Base-by-base conservation (phyloP, 2,329 filamentous ascomycete species). In the Hortaea werneckii region DNA sequence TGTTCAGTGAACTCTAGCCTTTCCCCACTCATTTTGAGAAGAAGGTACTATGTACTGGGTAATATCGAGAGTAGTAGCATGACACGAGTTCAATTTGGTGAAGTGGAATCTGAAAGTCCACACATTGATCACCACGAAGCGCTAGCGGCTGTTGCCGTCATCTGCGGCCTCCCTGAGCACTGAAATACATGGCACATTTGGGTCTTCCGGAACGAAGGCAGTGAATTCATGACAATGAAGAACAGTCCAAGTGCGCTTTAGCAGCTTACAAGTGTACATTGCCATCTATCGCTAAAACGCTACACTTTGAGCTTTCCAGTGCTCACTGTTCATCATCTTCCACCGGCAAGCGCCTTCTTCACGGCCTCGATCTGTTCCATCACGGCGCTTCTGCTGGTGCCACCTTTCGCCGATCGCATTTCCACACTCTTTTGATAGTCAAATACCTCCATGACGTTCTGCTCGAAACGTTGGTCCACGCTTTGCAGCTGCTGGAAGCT, bases 351-450 rank as follows among this genome's bases (percentile, higher is more conserved):
- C 7, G 61, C 61, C 60, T 66, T 58, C 58, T 72, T 73, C 53
- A 73, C 57, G 26, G 69, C 74, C 57, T 75, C 67, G 53, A 85
- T 75, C 68, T 85, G 80, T 67, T 82, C 74, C 52, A 77, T 57
- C 5, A 85, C 82, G 26, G 77, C 75, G 9, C 75, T 75, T 67
- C 77, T 80, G 69, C 85, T 88, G 26, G 85, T 92, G 28, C 87
- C 86, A 26, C 87, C 88, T 54, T 80, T 80, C 2, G 85, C 82
- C 37, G 79, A 77, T 59, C 83, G 79, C 71, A 83, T 76, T 74
- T 95, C 87, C 5, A 94, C 86, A 49, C 82, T 86, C 52, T 78
- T 78, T 67, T 94, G 82, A 59, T 92, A 94, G 67, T 94, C 77
- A 61, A 95, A 85, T 27, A 78, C 78, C 41, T 78, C 70, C 40